A percentile compares a stretch with the other conserved stretches of the same genome.
phyloP scores from a whole-genome alignment of 1,284 basidiomycete genomes.

The Ustilago crameri region DNA sequence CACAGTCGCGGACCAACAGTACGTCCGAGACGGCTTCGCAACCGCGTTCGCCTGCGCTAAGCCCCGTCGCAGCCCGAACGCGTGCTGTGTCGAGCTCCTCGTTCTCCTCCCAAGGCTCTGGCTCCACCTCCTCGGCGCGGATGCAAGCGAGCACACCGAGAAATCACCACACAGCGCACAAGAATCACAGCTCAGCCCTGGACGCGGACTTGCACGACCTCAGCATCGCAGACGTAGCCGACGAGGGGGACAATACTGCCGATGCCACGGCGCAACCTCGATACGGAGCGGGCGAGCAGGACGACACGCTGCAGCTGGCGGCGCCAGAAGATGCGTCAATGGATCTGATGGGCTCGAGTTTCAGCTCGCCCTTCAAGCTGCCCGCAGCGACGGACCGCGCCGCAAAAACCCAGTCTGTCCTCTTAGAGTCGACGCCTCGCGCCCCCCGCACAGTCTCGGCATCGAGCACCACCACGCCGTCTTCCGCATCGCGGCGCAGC shows the following conservation, averaged over 20 bases:
- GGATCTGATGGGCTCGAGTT: conserved; percentile 56
- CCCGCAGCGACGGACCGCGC: conserved; percentile 11
- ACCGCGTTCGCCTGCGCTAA: conserved; percentile 28
- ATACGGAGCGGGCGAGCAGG: conserved; percentile 10
- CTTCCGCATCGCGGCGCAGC: conserved; percentile 21
- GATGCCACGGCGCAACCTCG: conserved; percentile 34
- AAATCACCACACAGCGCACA: conserved; percentile 8
- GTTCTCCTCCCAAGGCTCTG: conserved; percentile 36
- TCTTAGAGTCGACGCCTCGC: conserved; percentile 6
- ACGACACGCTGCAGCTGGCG: conserved; percentile 53
- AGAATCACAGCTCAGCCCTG: not conserved
- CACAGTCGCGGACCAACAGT: conserved; percentile 15
- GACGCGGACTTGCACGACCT: conserved; percentile 33
- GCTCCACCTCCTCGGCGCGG: conserved; percentile 19
- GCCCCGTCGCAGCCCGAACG: conserved; percentile 16
- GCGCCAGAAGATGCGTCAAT: conserved; percentile 50
- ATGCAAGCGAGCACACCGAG: conserved; percentile 6
- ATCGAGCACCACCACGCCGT: conserved; percentile 19
- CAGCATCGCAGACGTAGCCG: conserved; percentile 9
- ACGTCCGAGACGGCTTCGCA: conserved; percentile 4
- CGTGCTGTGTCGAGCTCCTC: conserved; percentile 43
- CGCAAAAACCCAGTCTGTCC: conserved; percentile 18
- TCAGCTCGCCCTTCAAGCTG: conserved; percentile 48
- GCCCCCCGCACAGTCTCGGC: conserved; percentile 22
- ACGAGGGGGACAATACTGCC: conserved; percentile 27